phyloP scores from a whole-genome alignment of 306 rosid genomes.

The Cotoneaster glaucophyllus region DNA sequence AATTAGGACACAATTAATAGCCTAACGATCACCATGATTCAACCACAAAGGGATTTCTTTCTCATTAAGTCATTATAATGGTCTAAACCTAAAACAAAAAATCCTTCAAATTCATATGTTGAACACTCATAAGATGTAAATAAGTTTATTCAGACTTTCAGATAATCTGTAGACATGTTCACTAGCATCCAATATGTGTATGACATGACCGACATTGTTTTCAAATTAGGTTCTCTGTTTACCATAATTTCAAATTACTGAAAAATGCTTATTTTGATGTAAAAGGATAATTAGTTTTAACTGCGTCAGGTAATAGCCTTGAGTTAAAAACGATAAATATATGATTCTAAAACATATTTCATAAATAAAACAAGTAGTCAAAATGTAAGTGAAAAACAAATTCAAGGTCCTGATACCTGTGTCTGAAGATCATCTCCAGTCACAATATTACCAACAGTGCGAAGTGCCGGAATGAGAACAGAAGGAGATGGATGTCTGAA shows the following conservation, averaged over 20 bases:
- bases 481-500: constrained; percentile 85
- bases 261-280: not conserved
- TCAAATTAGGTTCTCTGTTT: not conserved
- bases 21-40: not conserved
- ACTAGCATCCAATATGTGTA: not conserved
- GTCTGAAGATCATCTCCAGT: constrained; percentile 88
- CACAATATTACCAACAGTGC: constrained; percentile 91
- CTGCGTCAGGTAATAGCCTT: not conserved
- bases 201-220: not conserved
- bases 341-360: not conserved
- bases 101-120: not conserved
- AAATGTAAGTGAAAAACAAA: not conserved
- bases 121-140: not conserved
- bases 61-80: not conserved
- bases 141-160: not conserved
- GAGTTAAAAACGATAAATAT: not conserved
- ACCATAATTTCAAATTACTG: not conserved
- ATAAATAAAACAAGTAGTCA: not conserved
- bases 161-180: not conserved
- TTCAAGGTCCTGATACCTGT: constrained; percentile 44
- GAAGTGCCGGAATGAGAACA: constrained; percentile 86
- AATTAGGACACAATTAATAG: not conserved
- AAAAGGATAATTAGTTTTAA: not conserved
- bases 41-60: not conserved
- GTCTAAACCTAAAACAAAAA: not conserved